Evolutionary conservation across 1,284 basidiomycete genomes (phyloP), one percentile per base, ranked within the genome.

Genomic region (Irpex lacteus): DNA sequence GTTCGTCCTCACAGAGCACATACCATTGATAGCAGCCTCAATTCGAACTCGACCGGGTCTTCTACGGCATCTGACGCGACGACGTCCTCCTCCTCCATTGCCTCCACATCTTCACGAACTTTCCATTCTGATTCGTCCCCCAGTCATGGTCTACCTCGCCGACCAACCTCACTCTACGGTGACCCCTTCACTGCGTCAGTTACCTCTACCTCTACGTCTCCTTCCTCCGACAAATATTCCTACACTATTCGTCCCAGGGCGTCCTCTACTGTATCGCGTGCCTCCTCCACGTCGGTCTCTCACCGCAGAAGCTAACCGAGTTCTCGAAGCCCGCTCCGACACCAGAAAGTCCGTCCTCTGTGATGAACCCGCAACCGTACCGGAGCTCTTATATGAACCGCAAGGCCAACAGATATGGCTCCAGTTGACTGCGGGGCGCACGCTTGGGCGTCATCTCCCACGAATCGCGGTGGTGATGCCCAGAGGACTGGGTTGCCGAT

Each of bases 381-480:
- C 79, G 82, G 62, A 91, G 89, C 68, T 87, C 89, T 1, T 89
- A 91, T 70, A 86, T 90, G 84, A 86, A 78, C 67, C 90, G 85
- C 76, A 90, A 87, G 71, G 77, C 83, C 0, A 79, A 81, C 36
- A 78, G 80, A 1, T 91, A 92, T 70, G 84, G 87, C 0, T 84
- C 53, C 75, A 77, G 56, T 72, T 90, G 36, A 81, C 80, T 52
- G 77, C 81, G 15, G 84, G 87, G 9, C 81, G 83, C n/a, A 84
- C 77, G 66, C 77, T 92, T 9, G 91, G 90, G 34, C 81, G 81
- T 19, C 92, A 93, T 76, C 80, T 94, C 15, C 91, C 92, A 44
- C 86, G 92, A 11, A 94, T 94, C 73, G 92, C 91, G 1, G 91
- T 68, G 92, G 91, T 3, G 92, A 94, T 71, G 88, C 1, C 85